These are phyloP conservation scores for Apiospora marii DNA, from an alignment of 2,329 filamentous ascomycete species.

Conservation along the genomic window DNA sequence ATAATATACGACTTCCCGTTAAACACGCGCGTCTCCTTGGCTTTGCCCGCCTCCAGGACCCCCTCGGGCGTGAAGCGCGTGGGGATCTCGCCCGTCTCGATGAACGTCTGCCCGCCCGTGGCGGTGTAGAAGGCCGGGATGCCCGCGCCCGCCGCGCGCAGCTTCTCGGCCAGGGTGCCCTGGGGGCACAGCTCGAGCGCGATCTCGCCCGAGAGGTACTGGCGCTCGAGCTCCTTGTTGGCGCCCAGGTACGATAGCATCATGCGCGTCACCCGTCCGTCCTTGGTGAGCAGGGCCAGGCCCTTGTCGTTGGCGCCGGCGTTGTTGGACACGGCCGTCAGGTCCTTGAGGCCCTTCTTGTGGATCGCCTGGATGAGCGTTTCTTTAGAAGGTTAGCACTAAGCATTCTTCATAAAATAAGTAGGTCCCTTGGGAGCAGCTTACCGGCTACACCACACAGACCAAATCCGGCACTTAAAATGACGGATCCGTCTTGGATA, in stretches of 20 bases:
- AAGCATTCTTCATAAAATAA: no score
- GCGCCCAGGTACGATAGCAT: constrained; percentile 79
- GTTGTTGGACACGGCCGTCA: constrained; percentile 84
- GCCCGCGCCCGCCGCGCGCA: constrained; percentile 76
- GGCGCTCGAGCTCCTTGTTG: constrained; percentile 78
- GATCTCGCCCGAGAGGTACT: constrained; percentile 77
- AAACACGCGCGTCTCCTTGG: constrained; percentile 77
- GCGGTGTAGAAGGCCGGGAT: constrained; percentile 85
- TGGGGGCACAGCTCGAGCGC: constrained; percentile 80
- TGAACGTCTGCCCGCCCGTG: constrained; percentile 72
- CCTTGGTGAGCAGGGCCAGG: constrained; percentile 71
- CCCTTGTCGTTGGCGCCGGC: constrained; percentile 73
- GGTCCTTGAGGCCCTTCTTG: constrained; percentile 63
- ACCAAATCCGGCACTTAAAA: constrained; percentile 84
- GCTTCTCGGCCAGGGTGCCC: constrained; percentile 75
- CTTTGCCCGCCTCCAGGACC: constrained; percentile 69
- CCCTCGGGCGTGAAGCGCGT: constrained; percentile 65
- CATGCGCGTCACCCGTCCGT: constrained; percentile 75
- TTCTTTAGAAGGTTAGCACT: constrained; percentile 52
- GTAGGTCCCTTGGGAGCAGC: constrained; percentile 30
- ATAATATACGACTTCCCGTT: constrained; percentile 77
- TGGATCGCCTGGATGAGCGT: constrained; percentile 76
- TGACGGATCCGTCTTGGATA: constrained; percentile 72
- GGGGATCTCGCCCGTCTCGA: constrained; percentile 74
- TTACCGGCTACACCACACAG: constrained; percentile 77